phyloP scores from a whole-genome alignment of 2,329 filamentous ascomycete genomes.

The Biscogniauxia marginata region DNA sequence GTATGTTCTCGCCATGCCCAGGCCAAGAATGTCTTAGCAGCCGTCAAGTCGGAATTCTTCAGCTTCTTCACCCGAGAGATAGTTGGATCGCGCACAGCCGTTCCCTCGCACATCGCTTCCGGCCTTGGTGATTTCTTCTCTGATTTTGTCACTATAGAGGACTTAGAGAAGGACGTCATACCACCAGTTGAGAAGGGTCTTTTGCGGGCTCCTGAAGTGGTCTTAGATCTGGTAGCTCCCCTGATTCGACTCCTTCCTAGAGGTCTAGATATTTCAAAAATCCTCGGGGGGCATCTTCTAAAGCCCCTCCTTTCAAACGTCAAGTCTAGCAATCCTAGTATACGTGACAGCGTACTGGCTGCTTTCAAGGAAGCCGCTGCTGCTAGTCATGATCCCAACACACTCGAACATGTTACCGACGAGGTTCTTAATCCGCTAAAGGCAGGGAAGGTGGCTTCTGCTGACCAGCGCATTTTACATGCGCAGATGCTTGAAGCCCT shows the following conservation, averaged over 20 bases:
- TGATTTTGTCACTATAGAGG: conserved; percentile 69
- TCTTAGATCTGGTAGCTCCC: conserved; percentile 75
- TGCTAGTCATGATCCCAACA: conserved; percentile 47
- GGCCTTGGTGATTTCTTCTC: conserved; percentile 81
- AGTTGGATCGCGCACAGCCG: conserved; percentile 69
- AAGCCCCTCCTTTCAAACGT: conserved; percentile 88
- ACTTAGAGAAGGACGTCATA: conserved; percentile 72
- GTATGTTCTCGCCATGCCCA: conserved; percentile 72
- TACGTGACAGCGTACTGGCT: conserved; percentile 72
- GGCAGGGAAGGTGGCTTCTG: conserved; percentile 75
- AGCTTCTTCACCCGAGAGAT: conserved; percentile 85
- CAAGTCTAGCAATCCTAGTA: conserved; percentile 80
- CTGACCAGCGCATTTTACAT: conserved; percentile 81
- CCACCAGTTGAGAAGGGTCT: conserved; percentile 86
- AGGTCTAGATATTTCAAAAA: conserved; percentile 72
- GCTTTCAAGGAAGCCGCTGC: conserved; percentile 68
- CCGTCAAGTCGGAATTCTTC: conserved; percentile 70
- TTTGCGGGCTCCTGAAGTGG: conserved; percentile 84
- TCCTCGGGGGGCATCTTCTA: conserved; percentile 69
- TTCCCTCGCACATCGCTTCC: conserved; percentile 70
- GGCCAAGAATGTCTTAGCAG: conserved; percentile 61
- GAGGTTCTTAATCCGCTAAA: conserved; percentile 81
- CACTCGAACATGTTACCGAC: conserved; percentile 67
- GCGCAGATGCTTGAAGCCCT: conserved; percentile 74
- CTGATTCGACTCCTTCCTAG: conserved; percentile 69